A percentile compares a stretch with the other conserved stretches of the same genome.
These are phyloP conservation scores for Auricularia cornea DNA, from an alignment of 768 basidiomycete species.

Conservation along the genomic window DNA sequence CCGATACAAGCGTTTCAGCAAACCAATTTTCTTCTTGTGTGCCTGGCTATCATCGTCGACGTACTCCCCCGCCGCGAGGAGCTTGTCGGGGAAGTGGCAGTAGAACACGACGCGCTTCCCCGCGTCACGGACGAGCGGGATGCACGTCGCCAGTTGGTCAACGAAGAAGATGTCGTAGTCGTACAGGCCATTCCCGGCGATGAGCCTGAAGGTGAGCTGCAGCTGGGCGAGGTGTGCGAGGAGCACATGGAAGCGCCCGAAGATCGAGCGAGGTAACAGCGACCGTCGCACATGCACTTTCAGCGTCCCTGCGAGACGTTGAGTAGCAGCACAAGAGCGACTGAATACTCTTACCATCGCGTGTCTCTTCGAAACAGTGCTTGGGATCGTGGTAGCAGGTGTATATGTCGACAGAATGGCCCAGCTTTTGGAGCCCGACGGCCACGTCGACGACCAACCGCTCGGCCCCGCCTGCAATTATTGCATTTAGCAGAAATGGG, in stretches of 20 bases:
- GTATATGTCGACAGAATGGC: conserved; percentile 82
- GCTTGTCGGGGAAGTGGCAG: conserved; percentile 95
- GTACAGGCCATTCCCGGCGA: conserved; percentile 33
- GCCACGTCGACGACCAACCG: conserved; percentile 93
- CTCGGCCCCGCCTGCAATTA: conserved; percentile 90
- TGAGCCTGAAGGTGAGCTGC: conserved; percentile 64
- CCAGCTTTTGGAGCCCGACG: conserved; percentile 72
- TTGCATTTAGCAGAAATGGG: not conserved
- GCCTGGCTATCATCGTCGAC: conserved; percentile 32
- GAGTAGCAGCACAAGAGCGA: not conserved
- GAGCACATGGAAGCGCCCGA: conserved; percentile 79
- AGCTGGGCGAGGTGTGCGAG: conserved; percentile 86
- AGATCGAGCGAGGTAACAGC: conserved; percentile 71
- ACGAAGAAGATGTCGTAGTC: conserved; percentile 83
- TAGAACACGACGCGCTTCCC: conserved; percentile 89
- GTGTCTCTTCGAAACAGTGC: conserved; percentile 91
- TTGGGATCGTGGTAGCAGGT: conserved; percentile 85
- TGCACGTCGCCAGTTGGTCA: conserved; percentile 88
- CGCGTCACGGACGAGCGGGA: conserved; percentile 68
- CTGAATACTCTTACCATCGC: conserved; percentile 56
- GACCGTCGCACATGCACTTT: conserved; percentile 62
- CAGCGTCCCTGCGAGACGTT: conserved; percentile 54
- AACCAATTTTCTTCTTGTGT: conserved; percentile 31
- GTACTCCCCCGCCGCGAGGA: conserved; percentile 65
- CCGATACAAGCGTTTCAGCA: conserved; percentile 73